Conservation (phyloP, 75 land plant species). For the Sequoiadendron giganteum region DNA sequence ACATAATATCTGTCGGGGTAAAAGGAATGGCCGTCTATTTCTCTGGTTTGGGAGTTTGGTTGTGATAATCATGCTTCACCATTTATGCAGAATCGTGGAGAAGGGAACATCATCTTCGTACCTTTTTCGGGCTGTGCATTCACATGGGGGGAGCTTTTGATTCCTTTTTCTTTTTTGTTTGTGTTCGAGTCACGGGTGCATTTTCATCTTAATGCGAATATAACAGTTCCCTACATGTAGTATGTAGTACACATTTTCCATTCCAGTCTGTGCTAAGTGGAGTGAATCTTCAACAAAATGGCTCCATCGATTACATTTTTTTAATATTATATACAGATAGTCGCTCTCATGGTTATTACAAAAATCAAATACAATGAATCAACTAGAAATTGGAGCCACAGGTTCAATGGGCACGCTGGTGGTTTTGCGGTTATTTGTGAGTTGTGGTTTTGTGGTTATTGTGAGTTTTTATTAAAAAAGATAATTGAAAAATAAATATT, state of each 20-base stretch:
- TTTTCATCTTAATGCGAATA: neutral
- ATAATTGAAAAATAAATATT: no score
- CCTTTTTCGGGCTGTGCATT: constrained; percentile 1
- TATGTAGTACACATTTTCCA: neutral
- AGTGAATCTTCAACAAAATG: neutral
- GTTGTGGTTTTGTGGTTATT: no score
- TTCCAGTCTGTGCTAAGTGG: neutral
- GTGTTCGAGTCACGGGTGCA: neutral
- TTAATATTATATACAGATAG: neutral
- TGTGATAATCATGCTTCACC: neutral
- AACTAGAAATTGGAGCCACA: no score
- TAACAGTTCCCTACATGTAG: neutral
- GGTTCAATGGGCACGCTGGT: no score
- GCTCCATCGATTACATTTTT: neutral
- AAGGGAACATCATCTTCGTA: neutral
- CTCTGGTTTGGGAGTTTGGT: neutral
- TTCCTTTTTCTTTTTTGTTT: neutral
- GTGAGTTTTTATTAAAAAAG: no score
- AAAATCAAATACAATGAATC: neutral
- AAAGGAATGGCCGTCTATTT: neutral
- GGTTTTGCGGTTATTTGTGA: no score
- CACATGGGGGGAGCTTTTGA: neutral
- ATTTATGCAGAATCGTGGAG: neutral
- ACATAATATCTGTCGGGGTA: neutral
- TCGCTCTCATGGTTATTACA: neutral